Base-by-base conservation (phyloP, 805 yeast species). In the Candida yuanshanica region DNA sequence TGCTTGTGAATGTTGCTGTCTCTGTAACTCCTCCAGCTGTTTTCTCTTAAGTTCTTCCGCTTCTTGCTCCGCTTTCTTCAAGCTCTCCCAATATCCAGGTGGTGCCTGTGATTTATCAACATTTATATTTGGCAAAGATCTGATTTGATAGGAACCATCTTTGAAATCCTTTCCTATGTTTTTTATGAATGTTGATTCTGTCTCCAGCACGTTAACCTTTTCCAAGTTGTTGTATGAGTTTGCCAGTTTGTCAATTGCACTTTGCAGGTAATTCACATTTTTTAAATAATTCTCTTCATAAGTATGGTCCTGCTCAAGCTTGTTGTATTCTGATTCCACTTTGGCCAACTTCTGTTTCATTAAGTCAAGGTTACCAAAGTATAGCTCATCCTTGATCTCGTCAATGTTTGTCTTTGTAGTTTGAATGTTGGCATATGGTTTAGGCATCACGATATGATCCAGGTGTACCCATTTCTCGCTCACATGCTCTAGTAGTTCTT, bases 401-500 rank as follows among this genome's bases (percentile, higher is more conserved):
- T 29, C 26, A 4, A 45, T 38, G 9, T 43, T 42, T 8, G 46
- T 35, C 23, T 50, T 46, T n/a, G 50, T 43, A 12, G 47, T 45
- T 13, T 49, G 48, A 6, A 46, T 33, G 5, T 26, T 35, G 1
- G 62, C 45, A 36, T 49, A 57, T 4, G 59, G 51, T 23, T 36
- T 37, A 4, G 79, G 78, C 7, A 71, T 69, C 9, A 63, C 52
- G n/a, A 75, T 68, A 36, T 60, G 66, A n/a, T 68, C 59, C 1
- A 66, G 51, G 44, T 69, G 77, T n/a, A 73, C 51, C 48, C 67
- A 65, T 48, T 71, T 72, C 39, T 70, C 68, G 2, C 70, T 62
- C 21, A 73, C 64, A 43, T 67, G 70, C 43, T 75, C 79, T 46
- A 75, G 53, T 33, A 65, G 62, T 40, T 74, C 79, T 35, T 73